Evolutionary conservation across 2,329 filamentous ascomycete species (phyloP).

Genomic region (Penicillium sp.): DNA sequence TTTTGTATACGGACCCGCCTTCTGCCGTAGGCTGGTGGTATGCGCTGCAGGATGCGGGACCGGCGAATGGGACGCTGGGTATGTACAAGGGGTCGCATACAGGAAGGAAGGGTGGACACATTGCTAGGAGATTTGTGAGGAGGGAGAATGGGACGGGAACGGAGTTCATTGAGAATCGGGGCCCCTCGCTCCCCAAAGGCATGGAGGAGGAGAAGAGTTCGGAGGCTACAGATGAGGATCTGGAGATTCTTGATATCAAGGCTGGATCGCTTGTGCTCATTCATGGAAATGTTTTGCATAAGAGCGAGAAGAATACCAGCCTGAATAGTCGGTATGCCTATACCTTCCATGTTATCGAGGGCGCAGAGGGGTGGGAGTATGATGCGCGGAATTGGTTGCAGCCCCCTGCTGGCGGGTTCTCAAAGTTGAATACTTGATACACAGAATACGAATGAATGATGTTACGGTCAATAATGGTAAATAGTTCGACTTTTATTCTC

Average conservation of each 20-base stretch:
- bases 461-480: conserved; percentile 5
- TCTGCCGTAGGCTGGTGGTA: conserved; percentile 95
- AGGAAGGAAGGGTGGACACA: conserved; percentile 50
- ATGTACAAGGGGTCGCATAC: conserved; percentile 74
- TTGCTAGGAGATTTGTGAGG: conserved; percentile 68
- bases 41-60: conserved; percentile 81
- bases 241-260: conserved; percentile 77
- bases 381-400: conserved; percentile 90
- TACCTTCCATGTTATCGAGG: conserved; percentile 94
- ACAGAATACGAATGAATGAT: conserved; percentile 1
- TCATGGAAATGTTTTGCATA: conserved; percentile 89
- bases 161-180: conserved; percentile 63
- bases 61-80: conserved; percentile 77
- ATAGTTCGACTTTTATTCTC: conserved; percentile 17
- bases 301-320: conserved; percentile 87
- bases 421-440: conserved; percentile 43
- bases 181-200: conserved; percentile 53
- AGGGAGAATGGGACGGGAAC: conserved; percentile 48
- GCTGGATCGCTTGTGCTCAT: conserved; percentile 86
- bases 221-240: conserved; percentile 38
- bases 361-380: conserved; percentile 57
- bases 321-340: conserved; percentile 85
- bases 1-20: conserved; percentile 81
- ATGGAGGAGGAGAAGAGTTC: conserved; percentile 38
- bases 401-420: conserved; percentile 69